Evolutionary conservation across 2,329 filamentous ascomycete species (phyloP), one percentile per base, ranked within the genome.

Genomic region (Neophaeococcomyces mojaviensis): DNA sequence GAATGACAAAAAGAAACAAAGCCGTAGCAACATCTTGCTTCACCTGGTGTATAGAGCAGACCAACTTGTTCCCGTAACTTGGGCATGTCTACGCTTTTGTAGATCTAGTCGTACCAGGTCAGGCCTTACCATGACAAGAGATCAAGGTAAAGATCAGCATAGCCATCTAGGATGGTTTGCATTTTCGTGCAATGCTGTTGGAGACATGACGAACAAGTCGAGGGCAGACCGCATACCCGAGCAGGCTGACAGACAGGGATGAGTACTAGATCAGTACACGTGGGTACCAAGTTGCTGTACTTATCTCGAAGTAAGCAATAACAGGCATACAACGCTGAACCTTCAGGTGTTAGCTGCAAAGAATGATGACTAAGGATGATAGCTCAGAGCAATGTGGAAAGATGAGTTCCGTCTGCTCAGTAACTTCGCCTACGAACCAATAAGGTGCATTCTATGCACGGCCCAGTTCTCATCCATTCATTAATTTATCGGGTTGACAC

Each of bases 1-100:
- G 18, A 48, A 22, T 44, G 40, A 34, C 15, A 49, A 32, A 2
- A 47, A 22, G 15, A 49, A n/a, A 24, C 19, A 32, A 9, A 44
- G 22, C 16, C 37, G 41, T 3, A 37, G 16, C 8, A 36, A 18
- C 41, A 44, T 44, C 8, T 20, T 33, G 18, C 18, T 32, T 28
- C 18, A 20, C 7, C 10, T 15, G 20, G n/a, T 28, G 10, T 4
- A 24, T 39, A 9, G 20, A 39, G 20, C 18, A 24, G 5, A 39
- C 6, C 24, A 26, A 7, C 26, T 24, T 13, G 10, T 20, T n/a
- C 3, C 20, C 13, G 26, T 20, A 6, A 13, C 6, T 39, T 39
- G 37, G 37, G 30, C 12, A 22, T 34, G 16, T 24, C 39, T 15
- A 19, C 8, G 30, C 28, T 43, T 43, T 34, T 43, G 39, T 43